These are phyloP conservation scores for Aspergillus tanneri DNA, from an alignment of 2,329 filamentous ascomycete species.

Conservation along the genomic window DNA sequence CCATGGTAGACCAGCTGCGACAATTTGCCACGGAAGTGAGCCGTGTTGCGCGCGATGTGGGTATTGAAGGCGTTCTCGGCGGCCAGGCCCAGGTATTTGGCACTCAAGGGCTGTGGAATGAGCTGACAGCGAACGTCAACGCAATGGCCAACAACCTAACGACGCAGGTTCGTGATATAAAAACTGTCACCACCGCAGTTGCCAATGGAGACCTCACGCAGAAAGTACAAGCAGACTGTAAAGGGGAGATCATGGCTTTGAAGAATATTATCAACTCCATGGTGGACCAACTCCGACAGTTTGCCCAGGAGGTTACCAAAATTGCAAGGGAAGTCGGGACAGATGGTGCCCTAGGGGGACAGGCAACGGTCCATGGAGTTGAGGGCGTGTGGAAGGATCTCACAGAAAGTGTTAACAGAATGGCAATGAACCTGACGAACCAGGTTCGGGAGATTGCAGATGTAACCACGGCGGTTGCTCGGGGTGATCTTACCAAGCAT, in stretches of 20 bases:
- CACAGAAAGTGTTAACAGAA: conserved; percentile 93
- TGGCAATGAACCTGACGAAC: conserved; percentile 97
- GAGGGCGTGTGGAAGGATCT: conserved; percentile 96
- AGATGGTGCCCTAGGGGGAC: conserved; percentile 88
- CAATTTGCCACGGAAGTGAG: conserved; percentile 84
- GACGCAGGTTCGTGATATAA: conserved; percentile 91
- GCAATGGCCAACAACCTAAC: conserved; percentile 86
- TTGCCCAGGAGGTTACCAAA: conserved; percentile 94
- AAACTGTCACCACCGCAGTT: conserved; percentile 69
- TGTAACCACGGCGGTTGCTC: conserved; percentile 92
- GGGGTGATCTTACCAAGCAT: conserved; percentile 91
- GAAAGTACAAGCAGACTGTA: conserved; percentile 90
- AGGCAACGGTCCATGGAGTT: conserved; percentile 93
- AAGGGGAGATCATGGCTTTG: conserved; percentile 87
- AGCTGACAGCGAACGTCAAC: conserved; percentile 80
- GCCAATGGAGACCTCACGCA: conserved; percentile 88
- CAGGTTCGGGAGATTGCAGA: conserved; percentile 97
- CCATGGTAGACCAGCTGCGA: conserved; percentile 82
- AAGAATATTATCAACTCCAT: conserved; percentile 99
- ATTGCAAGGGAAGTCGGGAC: conserved; percentile 96
- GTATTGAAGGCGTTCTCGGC: conserved; percentile 77
- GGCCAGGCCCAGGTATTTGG: conserved; percentile 81
- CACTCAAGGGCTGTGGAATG: conserved; percentile 86
- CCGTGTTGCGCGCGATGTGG: conserved; percentile 77
- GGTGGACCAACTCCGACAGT: conserved; percentile 96